These are phyloP conservation scores for Beauveria sp. DNA, from an alignment of 2,329 filamentous ascomycete genomes.

Conservation along the genomic window DNA sequence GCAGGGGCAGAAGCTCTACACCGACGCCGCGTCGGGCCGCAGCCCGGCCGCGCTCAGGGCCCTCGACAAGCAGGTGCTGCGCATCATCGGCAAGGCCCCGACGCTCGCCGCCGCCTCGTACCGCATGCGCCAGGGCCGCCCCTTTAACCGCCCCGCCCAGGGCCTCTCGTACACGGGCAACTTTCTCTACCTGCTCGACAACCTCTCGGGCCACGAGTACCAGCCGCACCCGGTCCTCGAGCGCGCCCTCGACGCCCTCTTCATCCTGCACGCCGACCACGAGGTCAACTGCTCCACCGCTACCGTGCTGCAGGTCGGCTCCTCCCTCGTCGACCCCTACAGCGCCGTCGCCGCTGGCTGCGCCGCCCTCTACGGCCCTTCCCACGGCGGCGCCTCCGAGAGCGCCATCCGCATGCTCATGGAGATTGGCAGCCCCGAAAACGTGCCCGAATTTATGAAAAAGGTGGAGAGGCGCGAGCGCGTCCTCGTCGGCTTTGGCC, in stretches of 20 bases:
- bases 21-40: conserved; percentile 32
- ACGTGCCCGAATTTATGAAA: conserved; percentile 42
- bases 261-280: conserved; percentile 51
- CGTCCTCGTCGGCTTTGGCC: conserved; percentile 48
- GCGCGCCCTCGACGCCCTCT: conserved; percentile 44
- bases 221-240: conserved; percentile 42
- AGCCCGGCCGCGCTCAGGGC: conserved; percentile 33
- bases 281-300: conserved; percentile 52
- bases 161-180: conserved; percentile 47
- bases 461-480: conserved; percentile 43
- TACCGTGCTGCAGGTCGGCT: conserved; percentile 48
- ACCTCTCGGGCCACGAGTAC: conserved; percentile 40
- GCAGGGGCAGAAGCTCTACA: conserved; percentile 42
- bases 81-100: conserved; percentile 44
- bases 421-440: conserved; percentile 41
- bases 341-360: conserved; percentile 44
- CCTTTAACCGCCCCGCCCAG: conserved; percentile 41
- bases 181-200: conserved; percentile 46
- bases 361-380: conserved; percentile 47
- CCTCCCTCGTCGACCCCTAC: conserved; percentile 47
- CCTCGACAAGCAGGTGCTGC: conserved; percentile 45
- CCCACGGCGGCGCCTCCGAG: conserved; percentile 53
- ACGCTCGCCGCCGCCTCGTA: conserved; percentile 44
- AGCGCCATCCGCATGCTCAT: conserved; percentile 47
- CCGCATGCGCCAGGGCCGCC: conserved; percentile 43